These are phyloP conservation scores for Penicillium robsamsonii DNA, from an alignment of 495 filamentous ascomycete species.

Conservation along the genomic window DNA sequence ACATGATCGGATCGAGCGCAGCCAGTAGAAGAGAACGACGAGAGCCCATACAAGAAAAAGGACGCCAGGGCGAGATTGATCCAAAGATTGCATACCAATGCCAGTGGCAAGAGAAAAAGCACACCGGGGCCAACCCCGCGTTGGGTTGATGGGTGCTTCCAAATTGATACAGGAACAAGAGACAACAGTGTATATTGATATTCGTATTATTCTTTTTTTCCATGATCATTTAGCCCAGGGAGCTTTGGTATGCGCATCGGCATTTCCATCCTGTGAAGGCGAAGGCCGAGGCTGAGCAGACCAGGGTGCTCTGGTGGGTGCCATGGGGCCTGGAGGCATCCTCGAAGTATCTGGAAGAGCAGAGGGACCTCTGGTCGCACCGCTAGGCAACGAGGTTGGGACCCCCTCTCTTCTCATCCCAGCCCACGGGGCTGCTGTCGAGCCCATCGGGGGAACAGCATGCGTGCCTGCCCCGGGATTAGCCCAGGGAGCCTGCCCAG, in stretches of 20 bases:
- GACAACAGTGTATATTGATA: neutral
- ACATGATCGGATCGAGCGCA: too few species aligned
- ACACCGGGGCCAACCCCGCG: neutral
- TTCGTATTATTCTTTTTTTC: neutral
- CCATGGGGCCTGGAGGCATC: slow-evolving; percentile 38
- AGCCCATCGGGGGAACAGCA: slow-evolving; percentile 22
- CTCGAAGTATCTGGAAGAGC: slow-evolving; percentile 35
- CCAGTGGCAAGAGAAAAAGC: neutral
- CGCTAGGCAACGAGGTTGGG: neutral
- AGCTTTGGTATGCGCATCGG: slow-evolving; percentile 37
- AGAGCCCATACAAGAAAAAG: too few species aligned
- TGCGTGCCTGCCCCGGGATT: slow-evolving; percentile 18
- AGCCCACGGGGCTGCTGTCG: slow-evolving; percentile 48
- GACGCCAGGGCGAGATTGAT: neutral
- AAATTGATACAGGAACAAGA: neutral
- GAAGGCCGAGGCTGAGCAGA: slow-evolving; percentile 20
- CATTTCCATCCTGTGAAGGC: slow-evolving; percentile 21
- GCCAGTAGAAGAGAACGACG: too few species aligned
- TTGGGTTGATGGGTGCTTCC: neutral
- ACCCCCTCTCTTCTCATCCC: slow-evolving; percentile 21
- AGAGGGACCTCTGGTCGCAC: slow-evolving; percentile 9
- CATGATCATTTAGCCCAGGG: slow-evolving; percentile 40
- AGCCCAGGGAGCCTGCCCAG: slow-evolving; percentile 52
- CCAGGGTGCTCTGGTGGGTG: slow-evolving; percentile 50
- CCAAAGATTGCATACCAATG: neutral